Base-by-base conservation (phyloP, 2,329 filamentous ascomycete species). In the Penicillium sp. region DNA sequence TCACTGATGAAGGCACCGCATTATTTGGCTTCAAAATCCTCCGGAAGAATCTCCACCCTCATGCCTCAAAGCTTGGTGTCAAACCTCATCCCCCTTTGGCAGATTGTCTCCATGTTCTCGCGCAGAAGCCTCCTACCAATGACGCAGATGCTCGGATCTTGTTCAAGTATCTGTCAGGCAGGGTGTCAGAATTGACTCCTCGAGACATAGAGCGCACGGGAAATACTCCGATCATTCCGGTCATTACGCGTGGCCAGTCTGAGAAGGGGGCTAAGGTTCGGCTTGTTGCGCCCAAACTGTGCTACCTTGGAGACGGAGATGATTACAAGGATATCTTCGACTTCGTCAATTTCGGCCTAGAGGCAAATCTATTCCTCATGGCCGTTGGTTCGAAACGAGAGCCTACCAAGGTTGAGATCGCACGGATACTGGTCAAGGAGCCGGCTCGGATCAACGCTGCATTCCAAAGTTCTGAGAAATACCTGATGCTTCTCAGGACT, bases 281-380 rank as follows among this genome's bases (percentile, higher is more conserved):
- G 61, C 81, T 86, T 62, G 80, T 92, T 43, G 81, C 84, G 14
- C 93, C 94, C 5, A 83, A 82, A 43, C 81, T 86, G 39, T 92
- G 89, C 59, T 99, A 96, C 70, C 80, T 99, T 2, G 94, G 94
- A 8, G 80, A 83, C 32, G 80, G 82, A 49, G 78, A 84, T 52
- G 81, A 87, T 61, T 99, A 95, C 66, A 89, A 86, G 10, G 90
- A 96, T 31, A 95, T 99, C 31, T 96, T 99, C 62, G 92, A 97
- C 69, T 99, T 97, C 73, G 92, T 97, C 13, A 90, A 97, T 70
- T 99, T 97, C 75, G 92, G 93, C 0, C 77, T 82, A 32, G 87
- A 93, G 68, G 93, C 91, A 2, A 97, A 97, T 66, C 81, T 89
- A 0, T 99, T 99, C 67, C 77, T 99, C 16, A 84, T 92, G 64